phyloP scores from a whole-genome alignment of 163 green algal genomes.

The Volvox carteri region DNA sequence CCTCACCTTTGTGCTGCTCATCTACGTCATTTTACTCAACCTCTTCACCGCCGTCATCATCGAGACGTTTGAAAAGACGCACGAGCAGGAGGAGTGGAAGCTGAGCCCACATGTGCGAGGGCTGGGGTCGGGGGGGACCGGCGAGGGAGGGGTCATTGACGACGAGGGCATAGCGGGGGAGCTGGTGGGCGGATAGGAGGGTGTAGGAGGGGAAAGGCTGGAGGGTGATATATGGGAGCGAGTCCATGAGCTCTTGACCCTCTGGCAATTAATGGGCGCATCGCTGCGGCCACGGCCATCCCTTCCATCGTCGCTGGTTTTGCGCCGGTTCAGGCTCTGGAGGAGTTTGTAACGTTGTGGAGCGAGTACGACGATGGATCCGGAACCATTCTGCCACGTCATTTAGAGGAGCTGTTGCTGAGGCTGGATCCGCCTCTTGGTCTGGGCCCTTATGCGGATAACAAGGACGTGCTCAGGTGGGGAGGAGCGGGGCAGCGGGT shows the following conservation, averaged over 20 bases:
- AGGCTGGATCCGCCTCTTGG: slow-evolving; percentile 78
- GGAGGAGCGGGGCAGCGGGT: neutral
- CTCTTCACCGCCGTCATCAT: slow-evolving; percentile 87
- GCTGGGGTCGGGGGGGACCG: neutral
- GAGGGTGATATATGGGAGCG: neutral
- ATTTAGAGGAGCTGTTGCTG: slow-evolving; percentile 67
- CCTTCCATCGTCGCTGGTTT: neutral
- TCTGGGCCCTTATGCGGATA: slow-evolving; percentile 72
- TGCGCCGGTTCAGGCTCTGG: slow-evolving; percentile 57
- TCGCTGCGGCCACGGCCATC: too few relatives aligned
- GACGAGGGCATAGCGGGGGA: neutral
- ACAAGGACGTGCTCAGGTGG: slow-evolving; percentile 78
- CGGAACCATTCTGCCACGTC: slow-evolving; percentile 56
- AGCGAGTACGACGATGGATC: slow-evolving; percentile 83
- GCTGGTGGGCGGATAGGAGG: neutral
- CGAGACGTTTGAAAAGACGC: slow-evolving; percentile 86
- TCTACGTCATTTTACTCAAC: slow-evolving; percentile 86
- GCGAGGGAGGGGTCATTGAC: neutral
- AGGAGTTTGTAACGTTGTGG: slow-evolving; percentile 84
- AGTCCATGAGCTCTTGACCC: too few relatives aligned
- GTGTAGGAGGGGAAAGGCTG: too few relatives aligned
- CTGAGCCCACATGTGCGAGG: slow-evolving; percentile 64
- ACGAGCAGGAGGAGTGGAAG: slow-evolving; percentile 76
- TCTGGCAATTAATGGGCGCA: too few relatives aligned
- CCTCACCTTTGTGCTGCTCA: slow-evolving; percentile 80